Conservation (phyloP, 2,329 filamentous ascomycete species). For the Alternaria sp. region DNA sequence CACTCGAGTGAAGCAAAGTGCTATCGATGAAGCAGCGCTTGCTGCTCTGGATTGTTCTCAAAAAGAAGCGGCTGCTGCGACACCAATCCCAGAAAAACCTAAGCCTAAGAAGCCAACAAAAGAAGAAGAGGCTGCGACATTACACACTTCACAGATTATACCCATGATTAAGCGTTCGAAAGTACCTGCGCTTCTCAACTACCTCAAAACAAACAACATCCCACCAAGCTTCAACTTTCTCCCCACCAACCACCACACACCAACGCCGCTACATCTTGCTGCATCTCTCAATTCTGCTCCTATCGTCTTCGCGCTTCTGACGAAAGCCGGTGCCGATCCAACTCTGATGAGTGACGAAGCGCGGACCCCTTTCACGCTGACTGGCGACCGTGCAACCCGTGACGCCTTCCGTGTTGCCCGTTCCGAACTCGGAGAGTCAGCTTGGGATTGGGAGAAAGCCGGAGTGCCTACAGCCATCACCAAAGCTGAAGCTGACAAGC, state of each 20-base stretch:
- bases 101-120: conserved; percentile 74
- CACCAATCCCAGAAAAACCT: conserved; percentile 45
- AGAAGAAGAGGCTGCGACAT: conserved; percentile 80
- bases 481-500: conserved; percentile 74
- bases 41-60: conserved; percentile 57
- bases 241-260: conserved; percentile 77
- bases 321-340: conserved; percentile 79
- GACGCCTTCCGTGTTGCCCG: conserved; percentile 93
- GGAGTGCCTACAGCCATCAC: conserved; percentile 76
- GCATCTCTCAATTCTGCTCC: conserved; percentile 81
- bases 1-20: conserved; percentile 85
- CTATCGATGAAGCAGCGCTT: conserved; percentile 74
- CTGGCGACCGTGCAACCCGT: conserved; percentile 83
- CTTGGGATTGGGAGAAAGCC: conserved; percentile 81
- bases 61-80: conserved; percentile 53
- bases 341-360: conserved; percentile 69
- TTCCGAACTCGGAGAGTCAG: conserved; percentile 77
- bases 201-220: conserved; percentile 79
- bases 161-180: conserved; percentile 90
- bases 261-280: conserved; percentile 86
- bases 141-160: conserved; percentile 91
- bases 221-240: conserved; percentile 77
- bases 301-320: conserved; percentile 78
- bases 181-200: conserved; percentile 84
- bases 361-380: conserved; percentile 86